Conservation (phyloP, 805 yeast species). For the Candida methanosorbosa region DNA sequence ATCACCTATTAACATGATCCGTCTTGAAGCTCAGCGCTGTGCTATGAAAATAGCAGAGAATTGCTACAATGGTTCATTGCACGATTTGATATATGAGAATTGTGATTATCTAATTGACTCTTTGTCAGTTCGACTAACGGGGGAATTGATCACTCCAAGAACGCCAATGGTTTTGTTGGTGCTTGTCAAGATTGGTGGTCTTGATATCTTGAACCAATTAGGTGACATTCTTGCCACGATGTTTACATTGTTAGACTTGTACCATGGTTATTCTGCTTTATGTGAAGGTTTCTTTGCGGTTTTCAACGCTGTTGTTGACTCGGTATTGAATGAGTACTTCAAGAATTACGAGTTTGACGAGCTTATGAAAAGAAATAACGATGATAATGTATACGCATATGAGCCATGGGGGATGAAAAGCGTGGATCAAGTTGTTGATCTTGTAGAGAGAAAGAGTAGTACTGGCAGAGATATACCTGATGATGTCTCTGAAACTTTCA, state of each 20-base stretch:
- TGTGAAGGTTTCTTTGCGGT: conserved; percentile 69
- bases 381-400: conserved; percentile 2
- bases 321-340: conserved; percentile 32
- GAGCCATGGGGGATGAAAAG: conserved; percentile 54
- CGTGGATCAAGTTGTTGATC: conserved; percentile 32
- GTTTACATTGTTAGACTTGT: conserved; percentile 71
- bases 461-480: conserved; percentile 16
- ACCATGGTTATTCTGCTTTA: conserved; percentile 70
- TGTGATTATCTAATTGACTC: conserved; percentile 77
- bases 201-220: conserved; percentile 51
- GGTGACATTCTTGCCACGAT: conserved; percentile 61
- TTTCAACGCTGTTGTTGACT: conserved; percentile 51
- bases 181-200: conserved; percentile 63
- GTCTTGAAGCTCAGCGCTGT: conserved; percentile 46
- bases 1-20: conserved; percentile 33
- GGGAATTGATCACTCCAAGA: conserved; percentile 66
- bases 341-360: conserved; percentile 16
- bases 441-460: conserved; percentile 29
- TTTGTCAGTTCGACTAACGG: conserved; percentile 59
- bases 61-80: conserved; percentile 50
- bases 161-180: conserved; percentile 63
- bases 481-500: conserved; percentile 7
- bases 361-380: conserved; percentile 6
- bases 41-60: conserved; percentile 39
- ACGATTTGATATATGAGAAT: conserved; percentile 50